Evolutionary conservation across 352 stramenopile species (phyloP), one percentile per base, ranked within the genome.

Genomic region (Phytophthora kernoviae): DNA sequence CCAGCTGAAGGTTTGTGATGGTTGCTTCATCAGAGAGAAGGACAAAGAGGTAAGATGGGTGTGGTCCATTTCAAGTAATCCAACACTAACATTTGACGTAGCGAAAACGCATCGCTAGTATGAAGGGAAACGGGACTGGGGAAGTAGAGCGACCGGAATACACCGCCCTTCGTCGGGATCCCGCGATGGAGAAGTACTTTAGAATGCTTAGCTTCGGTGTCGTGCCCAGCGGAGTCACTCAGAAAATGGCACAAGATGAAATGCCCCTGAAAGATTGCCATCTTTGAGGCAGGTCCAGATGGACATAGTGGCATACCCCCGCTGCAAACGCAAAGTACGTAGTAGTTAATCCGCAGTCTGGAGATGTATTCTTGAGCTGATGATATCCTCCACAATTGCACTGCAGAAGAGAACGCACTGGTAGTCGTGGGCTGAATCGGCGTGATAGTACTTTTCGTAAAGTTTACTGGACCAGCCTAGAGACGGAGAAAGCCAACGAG

Each of bases 191-290:
- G 6, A 94, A 93, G 26, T 94, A 94, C 46, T 93, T 94, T 62
- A 93, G 91, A 44, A 93, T 94, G 85, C 73, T 94, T 22, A 71
- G 61, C 8, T 90, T 93, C 43, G 85, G 85, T 11, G 85, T 94
- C 40, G 80, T 81, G 18, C 62, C 73, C 0, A 88, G 70, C 14
- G 83, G 77, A 5, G 77, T 94, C 5, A 74, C 71, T 27, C 83
- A 93, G 53, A 94, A 94, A 61, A 94, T 94, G 83, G 65, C 77
- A 7, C 81, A 92, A 70, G 82, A 94, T 47, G 75, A 91, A 30
- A 79, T 91, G 33, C 60, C 71, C 59, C 58, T 3, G 77, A 88
- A 27, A 88, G 39, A 68, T 94, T 50, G 59, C 70, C 0, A 65
- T 77, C n/a, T 94, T 94, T 54, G 64, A 66, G 14, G 72, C 75